A percentile compares a stretch with the other conserved stretches of the same genome.
Evolutionary conservation across 2,329 filamentous ascomycete genomes (phyloP).

Genomic region (Epichloe sp.): DNA sequence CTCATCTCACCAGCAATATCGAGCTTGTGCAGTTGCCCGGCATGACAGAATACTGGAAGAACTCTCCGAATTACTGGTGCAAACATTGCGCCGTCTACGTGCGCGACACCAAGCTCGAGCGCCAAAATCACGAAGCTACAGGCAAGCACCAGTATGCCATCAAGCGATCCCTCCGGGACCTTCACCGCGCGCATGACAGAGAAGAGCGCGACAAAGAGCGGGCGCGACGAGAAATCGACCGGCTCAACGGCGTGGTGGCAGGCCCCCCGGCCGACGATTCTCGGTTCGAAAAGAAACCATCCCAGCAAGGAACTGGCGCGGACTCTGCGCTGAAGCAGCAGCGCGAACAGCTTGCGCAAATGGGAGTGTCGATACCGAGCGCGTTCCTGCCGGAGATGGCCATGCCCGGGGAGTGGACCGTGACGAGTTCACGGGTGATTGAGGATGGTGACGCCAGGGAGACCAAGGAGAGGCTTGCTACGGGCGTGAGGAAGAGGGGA

Average conservation of each 20-base stretch:
- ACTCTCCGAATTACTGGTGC: slow-evolving; percentile 95
- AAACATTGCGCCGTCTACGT: slow-evolving; percentile 89
- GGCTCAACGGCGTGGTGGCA: slow-evolving; percentile 65
- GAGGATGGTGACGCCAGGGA: slow-evolving; percentile 24
- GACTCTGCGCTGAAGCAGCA: slow-evolving; percentile 66
- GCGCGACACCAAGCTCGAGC: slow-evolving; percentile 83
- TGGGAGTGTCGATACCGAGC: slow-evolving; percentile 77
- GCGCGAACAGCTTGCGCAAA: slow-evolving; percentile 71
- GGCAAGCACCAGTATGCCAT: slow-evolving; percentile 73
- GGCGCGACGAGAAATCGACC: slow-evolving; percentile 72
- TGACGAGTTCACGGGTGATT: slow-evolving; percentile 49
- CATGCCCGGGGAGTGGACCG: slow-evolving; percentile 79
- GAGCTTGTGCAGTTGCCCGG: background rate
- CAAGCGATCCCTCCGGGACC: slow-evolving; percentile 77
- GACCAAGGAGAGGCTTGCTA: slow-evolving; percentile 28
- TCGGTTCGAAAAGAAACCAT: background rate
- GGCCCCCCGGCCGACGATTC: background rate
- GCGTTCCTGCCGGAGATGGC: slow-evolving; percentile 70
- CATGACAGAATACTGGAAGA: slow-evolving; percentile 99
- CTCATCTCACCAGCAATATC: too few species aligned
- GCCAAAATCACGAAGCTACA: slow-evolving; percentile 77
- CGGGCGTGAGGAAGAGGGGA: slow-evolving; percentile 51
- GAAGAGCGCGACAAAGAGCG: slow-evolving; percentile 70
- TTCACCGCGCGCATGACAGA: slow-evolving; percentile 74
- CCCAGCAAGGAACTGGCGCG: background rate